Conservation (phyloP, 768 basidiomycete genomes). For the Thelephora ganbajun region DNA sequence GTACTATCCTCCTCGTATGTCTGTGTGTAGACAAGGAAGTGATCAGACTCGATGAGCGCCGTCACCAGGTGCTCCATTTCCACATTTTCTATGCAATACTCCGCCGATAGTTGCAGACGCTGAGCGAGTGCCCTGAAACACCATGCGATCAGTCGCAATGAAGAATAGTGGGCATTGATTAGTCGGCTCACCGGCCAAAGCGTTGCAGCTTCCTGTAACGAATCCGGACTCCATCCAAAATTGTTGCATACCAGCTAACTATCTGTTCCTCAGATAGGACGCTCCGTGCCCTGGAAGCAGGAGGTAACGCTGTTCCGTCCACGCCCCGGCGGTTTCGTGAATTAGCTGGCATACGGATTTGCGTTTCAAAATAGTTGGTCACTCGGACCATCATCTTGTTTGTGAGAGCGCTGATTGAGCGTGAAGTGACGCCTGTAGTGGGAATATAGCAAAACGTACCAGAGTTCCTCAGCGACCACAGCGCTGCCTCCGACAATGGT, state of each 20-base stretch:
- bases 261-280: conserved; percentile 75
- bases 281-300: conserved; percentile 21
- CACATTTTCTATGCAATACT: conserved; percentile 68
- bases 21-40: conserved; percentile 89
- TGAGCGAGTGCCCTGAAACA: conserved; percentile 51
- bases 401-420: conserved; percentile 56
- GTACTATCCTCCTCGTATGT: conserved; percentile 79
- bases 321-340: background rate
- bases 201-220: conserved; percentile 91
- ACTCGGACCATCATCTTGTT: conserved; percentile 89
- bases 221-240: conserved; percentile 82
- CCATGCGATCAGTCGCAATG: background rate
- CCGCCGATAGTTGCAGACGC: conserved; percentile 86
- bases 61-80: conserved; percentile 71
- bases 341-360: conserved; percentile 55
- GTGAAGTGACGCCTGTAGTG: background rate
- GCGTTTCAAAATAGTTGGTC: conserved; percentile 88
- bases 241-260: conserved; percentile 81
- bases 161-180: background rate
- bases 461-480: conserved; percentile 89
- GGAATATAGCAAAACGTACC: conserved; percentile 34
- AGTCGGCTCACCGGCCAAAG: conserved; percentile 58
- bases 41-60: conserved; percentile 68
- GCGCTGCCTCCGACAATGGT: conserved; percentile 78
- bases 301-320: conserved; percentile 11